These are phyloP conservation scores for Nannizzia gypsea DNA, from an alignment of 2,329 filamentous ascomycete genomes.

Conservation along the genomic window DNA sequence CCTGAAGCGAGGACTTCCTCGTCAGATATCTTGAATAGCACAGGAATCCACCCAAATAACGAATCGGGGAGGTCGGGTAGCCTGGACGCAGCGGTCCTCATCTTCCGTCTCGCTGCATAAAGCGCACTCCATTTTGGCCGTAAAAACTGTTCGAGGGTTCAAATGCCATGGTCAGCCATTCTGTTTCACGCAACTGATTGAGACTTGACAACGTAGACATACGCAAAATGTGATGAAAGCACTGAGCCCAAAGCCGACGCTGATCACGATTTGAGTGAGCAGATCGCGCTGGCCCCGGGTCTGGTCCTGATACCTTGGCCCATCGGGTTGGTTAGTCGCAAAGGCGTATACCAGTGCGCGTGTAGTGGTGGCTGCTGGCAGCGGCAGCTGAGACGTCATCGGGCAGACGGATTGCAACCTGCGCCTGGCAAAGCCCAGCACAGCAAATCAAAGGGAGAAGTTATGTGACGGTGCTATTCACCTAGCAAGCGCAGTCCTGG, in stretches of 20 bases:
- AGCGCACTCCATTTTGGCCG: slow-evolving; percentile 84
- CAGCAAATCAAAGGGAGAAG: background rate
- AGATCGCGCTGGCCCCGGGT: slow-evolving; percentile 28
- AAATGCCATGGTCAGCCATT: background rate
- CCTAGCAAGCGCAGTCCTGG: background rate
- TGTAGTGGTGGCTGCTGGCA: slow-evolving; percentile 16
- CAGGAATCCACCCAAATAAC: slow-evolving; percentile 87
- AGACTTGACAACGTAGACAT: slow-evolving; percentile 8
- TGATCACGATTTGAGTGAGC: slow-evolving; percentile 35
- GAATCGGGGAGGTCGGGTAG: slow-evolving; percentile 72
- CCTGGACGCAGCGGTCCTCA: slow-evolving; percentile 50
- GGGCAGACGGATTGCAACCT: background rate
- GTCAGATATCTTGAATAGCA: slow-evolving; percentile 71
- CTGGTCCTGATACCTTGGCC: slow-evolving; percentile 23
- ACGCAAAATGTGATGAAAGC: slow-evolving; percentile 39
- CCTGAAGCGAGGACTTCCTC: slow-evolving; percentile 82
- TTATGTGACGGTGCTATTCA: background rate
- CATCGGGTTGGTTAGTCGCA: slow-evolving; percentile 12
- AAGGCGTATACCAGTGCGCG: slow-evolving; percentile 8
- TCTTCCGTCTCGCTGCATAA: slow-evolving; percentile 78
- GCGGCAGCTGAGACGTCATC: slow-evolving; percentile 9
- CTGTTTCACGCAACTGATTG: background rate
- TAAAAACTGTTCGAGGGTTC: slow-evolving; percentile 47
- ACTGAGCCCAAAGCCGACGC: slow-evolving; percentile 30
- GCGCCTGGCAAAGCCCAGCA: background rate